phyloP scores from a whole-genome alignment of 371 early-diverging fungal species.

The Fennellomyces sp. region DNA sequence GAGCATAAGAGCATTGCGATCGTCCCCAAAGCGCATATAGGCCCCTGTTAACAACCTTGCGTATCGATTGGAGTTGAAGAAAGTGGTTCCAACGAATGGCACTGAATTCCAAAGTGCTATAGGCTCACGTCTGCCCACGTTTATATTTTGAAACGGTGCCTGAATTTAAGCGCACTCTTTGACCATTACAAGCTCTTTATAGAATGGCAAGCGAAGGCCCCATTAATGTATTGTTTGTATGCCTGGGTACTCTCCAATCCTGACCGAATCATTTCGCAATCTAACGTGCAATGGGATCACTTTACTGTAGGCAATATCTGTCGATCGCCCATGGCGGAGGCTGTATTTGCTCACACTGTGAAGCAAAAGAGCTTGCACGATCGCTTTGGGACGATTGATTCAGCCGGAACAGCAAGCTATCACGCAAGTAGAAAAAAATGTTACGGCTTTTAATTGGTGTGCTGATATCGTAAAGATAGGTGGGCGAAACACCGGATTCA shows the following conservation, averaged over 20 bases:
- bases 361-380: slow-evolving; percentile 56
- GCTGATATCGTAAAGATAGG: slow-evolving; percentile 25
- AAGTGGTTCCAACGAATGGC: too few species aligned
- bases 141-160: too few species aligned
- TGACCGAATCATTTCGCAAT: background rate
- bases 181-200: too few species aligned
- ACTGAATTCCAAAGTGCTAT: too few species aligned
- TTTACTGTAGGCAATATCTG: slow-evolving; percentile 82
- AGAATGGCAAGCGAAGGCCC: background rate
- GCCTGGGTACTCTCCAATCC: background rate
- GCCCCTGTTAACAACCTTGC: too few species aligned
- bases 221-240: background rate
- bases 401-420: slow-evolving; percentile 86
- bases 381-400: slow-evolving; percentile 76
- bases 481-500: slow-evolving; percentile 75
- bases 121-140: too few species aligned
- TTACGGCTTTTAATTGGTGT: background rate
- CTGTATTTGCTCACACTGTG: slow-evolving; percentile 83
- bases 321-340: slow-evolving; percentile 90
- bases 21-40: too few species aligned
- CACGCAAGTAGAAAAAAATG: slow-evolving; percentile 54
- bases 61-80: too few species aligned
- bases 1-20: too few species aligned
- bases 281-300: too few species aligned
- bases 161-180: too few species aligned